A percentile compares a stretch with the other conserved stretches of the same genome.
These are phyloP conservation scores for Ophiocordyceps camponoti-floridani DNA, from an alignment of 2,329 filamentous ascomycete species.

Conservation along the genomic window DNA sequence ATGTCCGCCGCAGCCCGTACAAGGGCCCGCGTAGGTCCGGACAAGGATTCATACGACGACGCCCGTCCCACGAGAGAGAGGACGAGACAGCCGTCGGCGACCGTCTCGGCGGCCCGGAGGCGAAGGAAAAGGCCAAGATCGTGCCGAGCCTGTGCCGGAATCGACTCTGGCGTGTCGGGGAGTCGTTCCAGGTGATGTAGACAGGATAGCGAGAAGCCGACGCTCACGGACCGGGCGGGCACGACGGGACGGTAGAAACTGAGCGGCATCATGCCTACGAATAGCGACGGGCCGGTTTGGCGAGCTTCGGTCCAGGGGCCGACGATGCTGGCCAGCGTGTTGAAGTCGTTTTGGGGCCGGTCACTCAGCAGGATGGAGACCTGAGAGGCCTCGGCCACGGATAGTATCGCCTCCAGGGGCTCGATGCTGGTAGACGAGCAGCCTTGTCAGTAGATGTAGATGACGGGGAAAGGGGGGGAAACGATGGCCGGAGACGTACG, in stretches of 20 bases:
- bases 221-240: background rate
- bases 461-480: background rate
- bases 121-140: background rate
- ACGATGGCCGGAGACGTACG: background rate
- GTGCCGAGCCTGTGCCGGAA: background rate
- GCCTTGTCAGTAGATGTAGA: background rate
- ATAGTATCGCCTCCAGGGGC: background rate
- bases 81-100: background rate
- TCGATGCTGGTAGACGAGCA: background rate
- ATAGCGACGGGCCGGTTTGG: background rate
- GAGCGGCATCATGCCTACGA: constrained; percentile 1
- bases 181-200: background rate
- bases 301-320: background rate
- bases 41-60: background rate
- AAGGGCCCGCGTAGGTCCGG: background rate
- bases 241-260: constrained; percentile 1
- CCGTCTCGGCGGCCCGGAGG: background rate
- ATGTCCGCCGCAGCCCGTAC: background rate
- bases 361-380: background rate
- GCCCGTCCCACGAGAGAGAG: background rate
- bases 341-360: constrained; percentile 1
- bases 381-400: background rate
- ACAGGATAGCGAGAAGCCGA: background rate
- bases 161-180: background rate
- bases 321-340: background rate